Evolutionary conservation across 2,329 filamentous ascomycete species (phyloP), one percentile per base, ranked within the genome.

Genomic region (Aaosphaeria pasadenensis): DNA sequence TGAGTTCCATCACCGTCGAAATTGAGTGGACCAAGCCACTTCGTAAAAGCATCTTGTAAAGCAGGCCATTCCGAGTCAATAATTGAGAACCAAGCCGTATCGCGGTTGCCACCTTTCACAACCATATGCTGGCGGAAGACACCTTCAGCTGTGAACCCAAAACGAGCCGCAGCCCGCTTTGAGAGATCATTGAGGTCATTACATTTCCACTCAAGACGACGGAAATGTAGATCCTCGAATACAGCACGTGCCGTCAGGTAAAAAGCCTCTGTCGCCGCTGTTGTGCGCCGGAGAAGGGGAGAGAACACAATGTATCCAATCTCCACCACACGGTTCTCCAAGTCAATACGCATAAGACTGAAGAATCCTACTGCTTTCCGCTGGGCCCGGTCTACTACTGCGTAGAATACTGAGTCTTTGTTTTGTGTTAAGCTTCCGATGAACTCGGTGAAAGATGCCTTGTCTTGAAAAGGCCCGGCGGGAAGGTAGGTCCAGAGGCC

Each of bases 271-370:
- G 33, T 36, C n/a, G 7, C 33, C n/a, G 33, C 33, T n/a, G 7
- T 36, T 7, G 33, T 36, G 7, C 33, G 7, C n/a, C n/a, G 33
- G 7, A 36, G n/a, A 7, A 7, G 33, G n/a, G 33, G n/a, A 36
- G 7, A 7, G 33, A 36, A 36, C 7, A 36, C 7, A n/a, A n/a
- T n/a, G n/a, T n/a, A n/a, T 36, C 33, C 33, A n/a, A 36, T 7
- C n/a, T 36, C 33, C 7, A n/a, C 33, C 7, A 36, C 33, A 36
- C 33, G 33, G n/a, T 36, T 36, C 33, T 57, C 53, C 0, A 35
- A 24, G 3, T 6, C 33, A 31, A 39, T 45, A 30, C 39, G 38
- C 29, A 45, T 11, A 17, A 45, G 43, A 11, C 33, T 35, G 17
- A 39, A 39, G n/a, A 32, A 35, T 29, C 43, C 43, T 6, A 45